These are phyloP conservation scores for Gaertneriomyces semiglobifer DNA, from an alignment of 192 early-diverging fungal species.

Conservation along the genomic window DNA sequence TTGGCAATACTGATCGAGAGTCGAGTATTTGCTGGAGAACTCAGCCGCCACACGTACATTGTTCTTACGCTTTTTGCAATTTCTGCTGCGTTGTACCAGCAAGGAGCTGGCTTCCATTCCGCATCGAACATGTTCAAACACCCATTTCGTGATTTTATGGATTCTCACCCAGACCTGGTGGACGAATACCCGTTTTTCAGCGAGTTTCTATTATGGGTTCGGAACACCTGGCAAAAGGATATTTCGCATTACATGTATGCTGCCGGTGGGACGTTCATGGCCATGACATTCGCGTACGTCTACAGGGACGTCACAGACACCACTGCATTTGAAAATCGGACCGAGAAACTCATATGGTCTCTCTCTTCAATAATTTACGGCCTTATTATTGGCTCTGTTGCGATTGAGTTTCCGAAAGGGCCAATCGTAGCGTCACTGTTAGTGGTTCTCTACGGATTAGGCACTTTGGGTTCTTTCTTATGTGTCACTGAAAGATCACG, in stretches of 20 bases:
- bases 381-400: conserved; percentile 31
- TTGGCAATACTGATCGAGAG: conserved; percentile 25
- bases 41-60: conserved; percentile 3
- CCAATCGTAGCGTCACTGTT: conserved; percentile 26
- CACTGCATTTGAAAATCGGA: neutral
- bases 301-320: conserved; percentile 11
- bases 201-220: conserved; percentile 29
- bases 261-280: conserved; percentile 26
- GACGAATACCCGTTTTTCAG: conserved; percentile 14
- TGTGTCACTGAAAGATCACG: conserved; percentile 3
- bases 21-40: conserved; percentile 1
- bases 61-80: conserved; percentile 26
- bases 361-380: conserved; percentile 19
- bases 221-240: conserved; percentile 33
- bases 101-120: conserved; percentile 43
- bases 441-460: conserved; percentile 23
- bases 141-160: conserved; percentile 9
- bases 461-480: conserved; percentile 19
- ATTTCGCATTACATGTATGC: conserved; percentile 41
- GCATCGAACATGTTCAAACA: conserved; percentile 39
- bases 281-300: conserved; percentile 18
- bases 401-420: conserved; percentile 33
- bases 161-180: conserved; percentile 12
- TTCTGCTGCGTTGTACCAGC: conserved; percentile 32
- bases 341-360: conserved; percentile 3